phyloP scores from a whole-genome alignment of 2,329 filamentous ascomycete genomes.

The Shiraia sp. region DNA sequence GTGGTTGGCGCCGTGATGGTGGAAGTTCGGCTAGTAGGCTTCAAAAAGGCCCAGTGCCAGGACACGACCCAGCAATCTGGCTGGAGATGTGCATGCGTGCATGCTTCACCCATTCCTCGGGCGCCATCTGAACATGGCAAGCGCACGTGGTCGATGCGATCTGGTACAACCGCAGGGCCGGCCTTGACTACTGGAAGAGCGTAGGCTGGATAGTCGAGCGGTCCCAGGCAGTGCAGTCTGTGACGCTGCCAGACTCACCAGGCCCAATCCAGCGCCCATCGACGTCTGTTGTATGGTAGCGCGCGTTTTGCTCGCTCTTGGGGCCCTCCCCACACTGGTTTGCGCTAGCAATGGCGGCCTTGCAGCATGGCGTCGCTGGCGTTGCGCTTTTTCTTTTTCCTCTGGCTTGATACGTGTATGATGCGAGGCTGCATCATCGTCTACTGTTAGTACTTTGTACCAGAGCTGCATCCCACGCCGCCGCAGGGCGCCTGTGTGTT shows the following conservation, averaged over 20 bases:
- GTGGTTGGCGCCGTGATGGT: constrained; percentile 19
- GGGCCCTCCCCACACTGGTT: constrained; percentile 8
- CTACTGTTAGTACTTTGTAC: too few species aligned
- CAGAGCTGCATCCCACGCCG: too few species aligned
- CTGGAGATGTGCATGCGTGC: constrained; percentile 30
- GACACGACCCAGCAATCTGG: constrained; percentile 35
- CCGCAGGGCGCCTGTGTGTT: too few species aligned
- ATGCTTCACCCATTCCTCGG: constrained; percentile 31
- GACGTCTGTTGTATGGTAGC: constrained; percentile 11
- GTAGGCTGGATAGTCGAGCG: constrained; percentile 7
- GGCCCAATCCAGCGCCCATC: too few species aligned
- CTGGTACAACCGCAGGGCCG: constrained; percentile 19
- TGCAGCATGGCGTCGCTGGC: constrained; percentile 10
- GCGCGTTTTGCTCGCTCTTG: constrained; percentile 8
- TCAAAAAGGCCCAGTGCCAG: constrained; percentile 25
- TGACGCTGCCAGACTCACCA: constrained; percentile 2
- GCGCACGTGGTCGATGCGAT: constrained; percentile 31
- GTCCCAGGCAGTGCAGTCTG: neutral
- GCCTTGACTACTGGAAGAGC: constrained; percentile 4
- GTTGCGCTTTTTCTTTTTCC: constrained; percentile 10
- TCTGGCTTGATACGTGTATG: too few species aligned
- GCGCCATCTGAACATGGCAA: constrained; percentile 19
- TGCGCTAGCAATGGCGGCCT: constrained; percentile 14
- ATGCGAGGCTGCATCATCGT: too few species aligned
- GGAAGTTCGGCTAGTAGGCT: constrained; percentile 22